Evolutionary conservation across 208 protist species (phyloP), one percentile per base, ranked within the genome.

Genomic region (Angomonas ambiguus): DNA sequence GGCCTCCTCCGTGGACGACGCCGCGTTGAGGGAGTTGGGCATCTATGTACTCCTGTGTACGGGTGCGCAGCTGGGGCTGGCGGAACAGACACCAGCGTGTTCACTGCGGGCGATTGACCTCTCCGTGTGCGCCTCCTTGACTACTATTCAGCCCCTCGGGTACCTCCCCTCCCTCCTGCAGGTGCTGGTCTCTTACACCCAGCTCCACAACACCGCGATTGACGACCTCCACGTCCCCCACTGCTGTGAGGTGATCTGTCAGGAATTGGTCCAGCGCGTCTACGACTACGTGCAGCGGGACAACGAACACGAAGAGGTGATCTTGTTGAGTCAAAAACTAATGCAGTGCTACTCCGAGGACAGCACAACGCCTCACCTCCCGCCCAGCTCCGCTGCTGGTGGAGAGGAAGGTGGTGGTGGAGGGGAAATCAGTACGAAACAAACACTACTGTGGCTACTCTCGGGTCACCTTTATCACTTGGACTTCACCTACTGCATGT

Each of bases 401-500:
- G 38, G 13, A 18, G 11, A 11, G 38, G 38, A 48, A 18, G 18
- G 38, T 18, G 38, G 38, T 11, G 38, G 13, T 13, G 49, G n/a
- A 13, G 49, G 22, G 6, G n/a, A 56, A 8, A 11, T 22, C n/a
- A 11, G 25, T 25, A 22, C 49, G 49, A 25, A 30, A 5, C n/a
- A 6, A 16, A 16, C 49, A 11, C 38, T 56, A 24, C n/a, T 11
- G 6, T 8, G 22, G n/a, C n/a, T 56, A 16, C 22, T 56, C n/a
- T 33, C 74, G 42, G 67, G 49, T 2, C 81, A 83, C 57, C 61
- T 88, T 38, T 84, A 88, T 32, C 78, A 84, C 18, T 64, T 88
- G 35, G 82, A 88, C 59, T 67, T 88, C 57, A 79, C 82, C 59
- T 88, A 67, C 65, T 85, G 77, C 65, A 62, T 75, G 31, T 41